Evolutionary conservation across 306 rosid genomes (phyloP), one percentile per base, ranked within the genome.

Genomic region (Spatholobus suberectus): DNA sequence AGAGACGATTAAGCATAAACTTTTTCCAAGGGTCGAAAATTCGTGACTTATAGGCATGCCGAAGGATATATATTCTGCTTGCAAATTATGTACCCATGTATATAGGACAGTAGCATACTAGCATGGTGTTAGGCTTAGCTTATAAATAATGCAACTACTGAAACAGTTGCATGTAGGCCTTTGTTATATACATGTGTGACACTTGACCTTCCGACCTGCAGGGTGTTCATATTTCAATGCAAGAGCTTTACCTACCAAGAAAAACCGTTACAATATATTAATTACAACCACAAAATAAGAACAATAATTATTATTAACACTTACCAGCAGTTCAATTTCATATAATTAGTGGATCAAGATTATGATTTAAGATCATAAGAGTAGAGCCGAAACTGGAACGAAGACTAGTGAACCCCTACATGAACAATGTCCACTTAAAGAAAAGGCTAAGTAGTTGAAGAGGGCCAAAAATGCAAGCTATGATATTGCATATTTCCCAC

Each of bases 331-430:
- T 71, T 80, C 12, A 52, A 71, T 80, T 71, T 70, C 83, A 80
- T 71, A 44, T 65, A 63, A 75, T 34, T 20, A 21, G 21, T 68
- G 70, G 71, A 73, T 79, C 46, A 63, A 23, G 38, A 84, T 78
- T 27, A 72, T 26, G 44, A 78, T 23, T 44, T 75, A 27, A 38
- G 75, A 59, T 76, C 68, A 43, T 55, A 54, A 69, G 26, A 62
- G 44, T 55, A 52, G 63, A 76, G 44, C 54, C 27, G 6, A 68
- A 75, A 67, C 4, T 20, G 13, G 12, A 7, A 35, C 8, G 55
- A 68, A 67, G 75, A 65, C 86, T 67, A 57, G 77, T 62, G 68
- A 77, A 51, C 84, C 87, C 87, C 84, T 66, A 67, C 76, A 55
- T 67, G 58, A 32, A 76, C n/a, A 54, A 27, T 69, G 18, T 57